Conservation (phyloP, 306 rosid species). For the Vachellia pachyceras region DNA sequence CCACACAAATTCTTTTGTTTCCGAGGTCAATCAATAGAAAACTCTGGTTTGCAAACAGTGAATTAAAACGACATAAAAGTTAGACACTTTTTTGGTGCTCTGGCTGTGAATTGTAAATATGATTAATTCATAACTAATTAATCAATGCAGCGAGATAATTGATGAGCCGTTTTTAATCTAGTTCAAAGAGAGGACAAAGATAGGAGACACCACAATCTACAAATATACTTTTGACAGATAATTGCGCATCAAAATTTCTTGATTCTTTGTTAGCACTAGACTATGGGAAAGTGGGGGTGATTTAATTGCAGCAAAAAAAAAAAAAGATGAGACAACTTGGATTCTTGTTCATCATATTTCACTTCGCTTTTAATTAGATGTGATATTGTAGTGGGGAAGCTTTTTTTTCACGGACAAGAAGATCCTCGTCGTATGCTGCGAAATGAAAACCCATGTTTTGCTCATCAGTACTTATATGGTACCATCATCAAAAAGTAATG, state of each 20-base stretch:
- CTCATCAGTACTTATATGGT: slow-evolving; percentile 62
- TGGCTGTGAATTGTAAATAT: neutral
- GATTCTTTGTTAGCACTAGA: neutral
- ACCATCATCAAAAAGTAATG: slow-evolving; percentile 47
- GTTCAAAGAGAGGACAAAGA: neutral
- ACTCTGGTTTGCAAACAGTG: neutral
- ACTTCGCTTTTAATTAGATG: neutral
- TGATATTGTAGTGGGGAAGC: neutral
- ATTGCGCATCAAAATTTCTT: slow-evolving; percentile 4
- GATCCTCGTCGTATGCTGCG: slow-evolving; percentile 54
- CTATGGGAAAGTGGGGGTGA: slow-evolving; percentile 28
- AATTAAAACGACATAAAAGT: too few relatives aligned
- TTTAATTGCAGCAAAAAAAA: neutral
- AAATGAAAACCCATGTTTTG: slow-evolving; percentile 31
- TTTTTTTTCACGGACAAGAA: slow-evolving; percentile 55
- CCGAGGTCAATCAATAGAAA: neutral
- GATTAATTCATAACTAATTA: neutral
- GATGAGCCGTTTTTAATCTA: neutral
- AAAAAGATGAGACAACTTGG: slow-evolving; percentile 28
- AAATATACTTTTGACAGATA: slow-evolving; percentile 13
- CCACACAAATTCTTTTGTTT: neutral
- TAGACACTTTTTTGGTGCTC: neutral
- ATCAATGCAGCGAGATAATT: neutral
- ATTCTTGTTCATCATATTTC: slow-evolving; percentile 7
- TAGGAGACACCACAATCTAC: slow-evolving; percentile 1